Evolutionary conservation across 2,329 filamentous ascomycete genomes (phyloP).

Genomic region (Claviceps spartinae): DNA sequence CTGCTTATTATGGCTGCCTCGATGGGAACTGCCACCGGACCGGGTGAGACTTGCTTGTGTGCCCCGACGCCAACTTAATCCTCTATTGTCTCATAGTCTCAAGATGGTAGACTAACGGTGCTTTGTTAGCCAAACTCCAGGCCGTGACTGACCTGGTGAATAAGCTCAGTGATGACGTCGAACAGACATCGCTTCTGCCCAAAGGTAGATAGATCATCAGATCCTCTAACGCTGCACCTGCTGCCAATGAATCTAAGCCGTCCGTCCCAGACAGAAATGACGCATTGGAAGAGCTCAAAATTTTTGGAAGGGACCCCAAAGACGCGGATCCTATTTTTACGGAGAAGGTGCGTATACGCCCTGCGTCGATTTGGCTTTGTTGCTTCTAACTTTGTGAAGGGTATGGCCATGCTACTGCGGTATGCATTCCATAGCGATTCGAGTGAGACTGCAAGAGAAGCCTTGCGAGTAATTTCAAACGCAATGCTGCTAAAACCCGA

Average conservation of each 20-base stretch:
- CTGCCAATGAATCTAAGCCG: slow-evolving; percentile 1
- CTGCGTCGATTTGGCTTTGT: neutral
- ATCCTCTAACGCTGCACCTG: neutral
- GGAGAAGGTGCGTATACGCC: slow-evolving; percentile 41
- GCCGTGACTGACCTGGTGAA: slow-evolving; percentile 53
- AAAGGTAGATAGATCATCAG: slow-evolving; percentile 45
- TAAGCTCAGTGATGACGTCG: slow-evolving; percentile 48
- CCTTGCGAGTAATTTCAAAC: slow-evolving; percentile 69
- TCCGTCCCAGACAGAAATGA: slow-evolving; percentile 43
- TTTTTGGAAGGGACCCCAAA: slow-evolving; percentile 47
- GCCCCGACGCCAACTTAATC: slow-evolving; percentile 4
- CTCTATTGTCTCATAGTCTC: neutral
- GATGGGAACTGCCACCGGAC: slow-evolving; percentile 24
- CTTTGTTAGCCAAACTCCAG: slow-evolving; percentile 45
- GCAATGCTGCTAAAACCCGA: slow-evolving; percentile 41
- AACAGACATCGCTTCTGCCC: slow-evolving; percentile 41
- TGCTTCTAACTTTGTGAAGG: slow-evolving; percentile 33
- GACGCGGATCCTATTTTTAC: slow-evolving; percentile 76
- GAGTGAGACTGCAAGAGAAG: slow-evolving; percentile 54
- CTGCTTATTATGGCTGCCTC: slow-evolving; percentile 12
- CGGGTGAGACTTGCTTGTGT: slow-evolving; percentile 21
- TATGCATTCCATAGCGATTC: slow-evolving; percentile 60
- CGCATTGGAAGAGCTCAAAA: slow-evolving; percentile 56
- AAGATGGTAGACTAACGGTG: slow-evolving; percentile 7
- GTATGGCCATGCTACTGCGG: slow-evolving; percentile 55